Conservation (phyloP, 2,329 filamentous ascomycete species). For the Mycosphaerelloides madeirae region DNA sequence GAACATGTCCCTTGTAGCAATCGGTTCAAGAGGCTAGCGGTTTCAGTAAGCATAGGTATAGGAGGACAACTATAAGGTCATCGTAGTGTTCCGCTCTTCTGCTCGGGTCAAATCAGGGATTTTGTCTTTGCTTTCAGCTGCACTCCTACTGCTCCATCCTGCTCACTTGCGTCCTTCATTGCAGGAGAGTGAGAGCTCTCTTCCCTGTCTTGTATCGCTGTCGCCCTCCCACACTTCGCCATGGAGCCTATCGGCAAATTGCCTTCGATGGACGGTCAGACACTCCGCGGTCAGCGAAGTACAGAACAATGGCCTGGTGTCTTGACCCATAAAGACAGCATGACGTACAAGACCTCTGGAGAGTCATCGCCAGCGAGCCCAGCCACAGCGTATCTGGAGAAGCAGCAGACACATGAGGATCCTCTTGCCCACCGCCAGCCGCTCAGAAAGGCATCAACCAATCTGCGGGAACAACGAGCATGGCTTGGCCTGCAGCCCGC, state of each 20-base stretch:
- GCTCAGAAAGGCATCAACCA: neutral
- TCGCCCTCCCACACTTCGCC: neutral
- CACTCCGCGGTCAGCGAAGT: conserved; percentile 2
- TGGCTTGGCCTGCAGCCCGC: conserved; percentile 38
- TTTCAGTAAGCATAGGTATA: too few species aligned
- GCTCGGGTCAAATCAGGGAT: too few species aligned
- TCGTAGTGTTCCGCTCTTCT: too few species aligned
- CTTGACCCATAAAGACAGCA: too few species aligned
- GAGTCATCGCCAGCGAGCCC: conserved; percentile 8
- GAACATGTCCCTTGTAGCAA: neutral
- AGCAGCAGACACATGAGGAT: neutral
- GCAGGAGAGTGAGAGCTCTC: neutral
- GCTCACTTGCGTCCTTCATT: neutral
- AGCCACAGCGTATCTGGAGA: neutral
- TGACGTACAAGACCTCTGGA: too few species aligned
- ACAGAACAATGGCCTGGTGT: neutral
- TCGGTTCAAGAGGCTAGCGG: neutral
- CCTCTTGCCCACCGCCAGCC: neutral
- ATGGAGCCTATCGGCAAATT: neutral
- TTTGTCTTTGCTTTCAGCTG: neutral
- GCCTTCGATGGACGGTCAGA: conserved; percentile 6
- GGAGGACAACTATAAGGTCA: too few species aligned
- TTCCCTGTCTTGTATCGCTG: neutral
- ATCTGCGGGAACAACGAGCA: conserved; percentile 1
- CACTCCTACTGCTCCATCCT: neutral